Evolutionary conservation across 2,329 filamentous ascomycete genomes (phyloP).

Genomic region (Dissoconium aciculare): DNA sequence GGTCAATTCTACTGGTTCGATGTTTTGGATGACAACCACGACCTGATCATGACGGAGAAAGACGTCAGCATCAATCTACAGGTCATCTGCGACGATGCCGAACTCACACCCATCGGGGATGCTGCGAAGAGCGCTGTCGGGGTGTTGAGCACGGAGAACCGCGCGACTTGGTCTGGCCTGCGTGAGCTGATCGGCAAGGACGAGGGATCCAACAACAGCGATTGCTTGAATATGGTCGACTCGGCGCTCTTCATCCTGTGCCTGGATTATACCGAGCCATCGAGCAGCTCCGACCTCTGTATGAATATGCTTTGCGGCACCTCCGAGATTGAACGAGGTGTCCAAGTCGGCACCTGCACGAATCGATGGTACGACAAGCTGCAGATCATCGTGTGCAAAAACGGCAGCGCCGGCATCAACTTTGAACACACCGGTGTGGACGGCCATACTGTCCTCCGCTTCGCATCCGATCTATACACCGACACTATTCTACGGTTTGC

Average conservation of each 20-base stretch:
- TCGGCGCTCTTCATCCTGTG: constrained; percentile 86
- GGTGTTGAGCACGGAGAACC: constrained; percentile 88
- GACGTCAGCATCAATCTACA: constrained; percentile 84
- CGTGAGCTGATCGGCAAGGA: constrained; percentile 78
- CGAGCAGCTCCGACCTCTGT: constrained; percentile 68
- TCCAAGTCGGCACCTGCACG: constrained; percentile 93
- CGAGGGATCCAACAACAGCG: constrained; percentile 81
- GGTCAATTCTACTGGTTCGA: constrained; percentile 99
- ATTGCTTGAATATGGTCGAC: constrained; percentile 90
- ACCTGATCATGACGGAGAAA: constrained; percentile 93
- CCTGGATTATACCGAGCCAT: constrained; percentile 79
- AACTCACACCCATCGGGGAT: constrained; percentile 78
- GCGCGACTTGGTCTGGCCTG: constrained; percentile 87
- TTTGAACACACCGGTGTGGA: constrained; percentile 98
- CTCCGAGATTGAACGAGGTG: constrained; percentile 76
- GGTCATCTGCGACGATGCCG: constrained; percentile 81
- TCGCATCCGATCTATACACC: constrained; percentile 91
- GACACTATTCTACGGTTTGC: constrained; percentile 95
- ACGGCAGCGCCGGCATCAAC: constrained; percentile 95
- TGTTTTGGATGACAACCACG: constrained; percentile 82
- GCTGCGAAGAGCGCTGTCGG: constrained; percentile 90
- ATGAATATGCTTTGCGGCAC: constrained; percentile 98
- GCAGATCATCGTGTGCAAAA: constrained; percentile 98
- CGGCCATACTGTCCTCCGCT: constrained; percentile 88
- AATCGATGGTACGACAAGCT: constrained; percentile 99